Base-by-base conservation (phyloP, 2,329 filamentous ascomycete genomes). In the Phialemoniopsis sp. region DNA sequence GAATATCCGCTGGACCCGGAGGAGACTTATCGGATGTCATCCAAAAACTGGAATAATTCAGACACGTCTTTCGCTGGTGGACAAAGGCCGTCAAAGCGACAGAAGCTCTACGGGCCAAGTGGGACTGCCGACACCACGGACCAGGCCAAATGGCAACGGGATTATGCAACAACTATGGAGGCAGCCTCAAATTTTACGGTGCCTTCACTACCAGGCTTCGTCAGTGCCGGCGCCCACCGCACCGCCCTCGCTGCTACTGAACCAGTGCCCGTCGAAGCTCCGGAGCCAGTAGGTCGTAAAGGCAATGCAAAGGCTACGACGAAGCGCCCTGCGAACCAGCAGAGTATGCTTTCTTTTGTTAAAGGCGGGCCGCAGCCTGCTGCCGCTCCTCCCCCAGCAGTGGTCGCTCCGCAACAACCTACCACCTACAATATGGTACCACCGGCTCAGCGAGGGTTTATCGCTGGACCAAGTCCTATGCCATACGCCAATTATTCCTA, bases 1-100 rank as follows among this genome's bases (percentile, higher is more conserved):
- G 55, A 73, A 10, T 88, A 82, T 63, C 84, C 87, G 0, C 51
- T 78, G 4, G 79, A 84, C 35, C 85, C 84, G 5, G 68, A 73
- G 16, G 59, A 67, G 13, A 26, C 21, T 26, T 26, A 26, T 26
- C 6, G 10, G 10, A 10, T 26, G 6, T 26, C 21, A 6, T 26
- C 21, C 21, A 26, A 10, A 26, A 10, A 26, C 21, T 26, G 21
- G 21, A 26, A 26, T 10, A 10, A 10, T 6, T 26, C 21, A 10
- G 21, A 10, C 10, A 15, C 29, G 3, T 26, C 31, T 6, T 5
- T 17, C 13, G 14, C 12, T 4, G 7, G 21, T 9, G 18, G n/a
- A 14, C 33, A 40, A 46, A 30, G 41, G 36, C 32, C 56, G 46
- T 32, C 49, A 39, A 50, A 59, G 42, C 49, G 58, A 12, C 53